These are phyloP conservation scores for Serpula lacrymans DNA, from an alignment of 768 basidiomycete species.

Conservation along the genomic window DNA sequence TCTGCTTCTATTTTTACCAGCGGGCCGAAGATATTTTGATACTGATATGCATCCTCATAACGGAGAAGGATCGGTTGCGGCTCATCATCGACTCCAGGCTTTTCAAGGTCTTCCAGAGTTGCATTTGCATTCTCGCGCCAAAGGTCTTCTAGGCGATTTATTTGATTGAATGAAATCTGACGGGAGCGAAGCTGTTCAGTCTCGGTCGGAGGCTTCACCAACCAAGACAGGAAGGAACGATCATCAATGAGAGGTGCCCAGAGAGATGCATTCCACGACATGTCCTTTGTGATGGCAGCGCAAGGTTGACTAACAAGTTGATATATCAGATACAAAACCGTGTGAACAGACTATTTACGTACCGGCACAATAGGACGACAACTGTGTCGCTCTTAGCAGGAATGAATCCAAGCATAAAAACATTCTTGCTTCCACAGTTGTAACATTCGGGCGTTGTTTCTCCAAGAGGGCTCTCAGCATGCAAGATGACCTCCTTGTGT, in stretches of 20 bases:
- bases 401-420: constrained; percentile 99
- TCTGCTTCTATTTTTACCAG: constrained; percentile 99
- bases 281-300: constrained; percentile 94
- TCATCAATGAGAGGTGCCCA: constrained; percentile 99
- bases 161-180: constrained; percentile 95
- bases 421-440: constrained; percentile 98
- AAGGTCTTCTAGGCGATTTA: constrained; percentile 94
- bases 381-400: constrained; percentile 99
- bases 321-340: constrained; percentile 2
- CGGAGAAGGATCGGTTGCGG: constrained; percentile 86
- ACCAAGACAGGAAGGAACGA: constrained; percentile 97
- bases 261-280: constrained; percentile 96
- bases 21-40: constrained; percentile 99
- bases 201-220: constrained; percentile 96
- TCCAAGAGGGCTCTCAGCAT: constrained; percentile 91
- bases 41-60: constrained; percentile 99
- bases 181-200: constrained; percentile 94
- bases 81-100: constrained; percentile 97
- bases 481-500: constrained; percentile 97
- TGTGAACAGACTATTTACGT: constrained; percentile 31
- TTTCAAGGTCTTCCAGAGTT: constrained; percentile 94
- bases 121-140: constrained; percentile 97
- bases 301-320: constrained; percentile 81
- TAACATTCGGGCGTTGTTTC: constrained; percentile 99
- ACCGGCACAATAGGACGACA: constrained; percentile 96